Conservation (phyloP, 2,329 filamentous ascomycete species). For the Pseudocercospora crystallina region DNA sequence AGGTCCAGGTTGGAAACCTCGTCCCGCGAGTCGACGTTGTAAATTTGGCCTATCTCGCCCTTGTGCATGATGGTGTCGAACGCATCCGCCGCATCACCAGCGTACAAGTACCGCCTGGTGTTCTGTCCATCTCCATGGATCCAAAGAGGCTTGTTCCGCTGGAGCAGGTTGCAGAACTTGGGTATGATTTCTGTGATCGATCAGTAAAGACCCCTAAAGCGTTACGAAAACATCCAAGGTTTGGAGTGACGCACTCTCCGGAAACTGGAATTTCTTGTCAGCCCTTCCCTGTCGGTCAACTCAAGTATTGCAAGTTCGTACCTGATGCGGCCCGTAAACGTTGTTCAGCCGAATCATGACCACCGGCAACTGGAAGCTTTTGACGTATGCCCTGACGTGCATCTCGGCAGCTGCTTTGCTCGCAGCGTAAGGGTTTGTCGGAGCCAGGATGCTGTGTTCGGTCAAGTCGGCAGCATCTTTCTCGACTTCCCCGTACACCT, state of each 20-base stretch:
- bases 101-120: constrained; percentile 74
- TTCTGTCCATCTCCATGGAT: constrained; percentile 76
- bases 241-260: constrained; percentile 22
- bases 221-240: neutral
- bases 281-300: constrained; percentile 4
- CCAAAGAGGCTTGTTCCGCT: constrained; percentile 64
- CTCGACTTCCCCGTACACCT: constrained; percentile 79
- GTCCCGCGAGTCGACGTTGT: constrained; percentile 78
- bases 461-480: constrained; percentile 69
- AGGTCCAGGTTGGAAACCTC: constrained; percentile 74
- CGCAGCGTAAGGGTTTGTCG: constrained; percentile 66
- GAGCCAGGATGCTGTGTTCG: constrained; percentile 72
- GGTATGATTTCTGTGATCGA: constrained; percentile 69
- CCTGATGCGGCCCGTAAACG: constrained; percentile 81
- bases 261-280: constrained; percentile 23
- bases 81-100: constrained; percentile 75
- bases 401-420: constrained; percentile 40
- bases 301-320: constrained; percentile 43
- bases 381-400: constrained; percentile 75
- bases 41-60: constrained; percentile 71
- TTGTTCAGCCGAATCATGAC: constrained; percentile 83
- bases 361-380: constrained; percentile 76
- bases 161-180: constrained; percentile 73
- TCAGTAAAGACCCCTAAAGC: neutral
- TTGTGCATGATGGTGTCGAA: constrained; percentile 83